phyloP scores from a whole-genome alignment of 257 asterid genomes.

The Capsicum pubescens region DNA sequence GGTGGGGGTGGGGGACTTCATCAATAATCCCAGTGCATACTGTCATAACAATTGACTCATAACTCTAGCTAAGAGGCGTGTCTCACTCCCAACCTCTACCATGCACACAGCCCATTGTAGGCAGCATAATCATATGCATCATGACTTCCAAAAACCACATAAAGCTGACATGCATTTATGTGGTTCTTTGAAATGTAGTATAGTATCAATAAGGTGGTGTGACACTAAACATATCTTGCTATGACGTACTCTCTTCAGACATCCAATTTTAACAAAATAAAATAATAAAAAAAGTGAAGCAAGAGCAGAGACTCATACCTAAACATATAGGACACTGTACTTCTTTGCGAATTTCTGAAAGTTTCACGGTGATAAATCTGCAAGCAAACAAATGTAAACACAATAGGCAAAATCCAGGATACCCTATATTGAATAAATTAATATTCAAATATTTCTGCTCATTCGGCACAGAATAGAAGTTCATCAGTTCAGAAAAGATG shows the following conservation, averaged over 20 bases:
- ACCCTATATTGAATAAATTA: background rate
- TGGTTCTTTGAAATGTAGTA: background rate
- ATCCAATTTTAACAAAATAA: background rate
- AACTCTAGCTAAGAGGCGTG: background rate
- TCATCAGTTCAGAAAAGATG: constrained; percentile 1
- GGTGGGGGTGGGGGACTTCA: too few species aligned
- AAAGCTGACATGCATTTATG: background rate
- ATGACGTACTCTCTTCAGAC: constrained; percentile 5
- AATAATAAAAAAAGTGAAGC: background rate
- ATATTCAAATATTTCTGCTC: background rate
- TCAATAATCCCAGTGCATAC: background rate
- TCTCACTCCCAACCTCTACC: constrained; percentile 13
- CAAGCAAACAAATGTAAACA: constrained; percentile 19
- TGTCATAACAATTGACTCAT: constrained; percentile 18
- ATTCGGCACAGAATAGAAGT: background rate
- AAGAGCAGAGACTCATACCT: constrained; percentile 27
- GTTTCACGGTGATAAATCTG: constrained; percentile 75
- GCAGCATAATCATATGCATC: constrained; percentile 20
- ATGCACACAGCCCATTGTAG: background rate
- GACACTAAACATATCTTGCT: background rate
- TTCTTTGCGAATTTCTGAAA: constrained; percentile 93
- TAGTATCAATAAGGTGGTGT: background rate
- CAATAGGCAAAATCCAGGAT: constrained; percentile 19
- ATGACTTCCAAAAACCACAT: constrained; percentile 25
- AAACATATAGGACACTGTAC: constrained; percentile 94